Conservation (phyloP, 2,329 filamentous ascomycete species). For the Tolypocladium endophyticum region DNA sequence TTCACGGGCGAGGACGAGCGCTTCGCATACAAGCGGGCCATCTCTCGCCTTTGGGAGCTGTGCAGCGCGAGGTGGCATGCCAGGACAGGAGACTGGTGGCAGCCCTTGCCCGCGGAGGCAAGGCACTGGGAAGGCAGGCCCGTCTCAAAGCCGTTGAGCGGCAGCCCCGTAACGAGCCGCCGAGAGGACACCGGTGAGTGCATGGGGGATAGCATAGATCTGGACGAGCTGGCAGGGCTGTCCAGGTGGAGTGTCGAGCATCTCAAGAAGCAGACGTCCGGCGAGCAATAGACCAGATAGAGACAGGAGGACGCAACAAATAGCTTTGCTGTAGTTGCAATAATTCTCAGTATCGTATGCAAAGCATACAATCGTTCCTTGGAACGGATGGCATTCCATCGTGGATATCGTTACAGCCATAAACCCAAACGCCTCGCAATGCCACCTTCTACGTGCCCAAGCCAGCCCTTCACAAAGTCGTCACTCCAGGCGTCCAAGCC, state of each 20-base stretch:
- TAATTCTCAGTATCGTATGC: constrained; percentile 1
- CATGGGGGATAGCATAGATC: constrained; percentile 22
- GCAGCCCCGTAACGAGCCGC: background rate
- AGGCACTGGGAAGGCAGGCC: constrained; percentile 53
- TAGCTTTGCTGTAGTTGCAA: background rate
- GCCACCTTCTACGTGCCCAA: constrained; percentile 3
- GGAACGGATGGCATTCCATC: background rate
- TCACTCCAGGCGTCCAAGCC: constrained; percentile 66
- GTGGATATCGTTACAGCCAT: background rate
- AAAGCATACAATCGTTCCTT: background rate
- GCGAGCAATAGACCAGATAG: constrained; percentile 3
- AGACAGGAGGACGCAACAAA: background rate
- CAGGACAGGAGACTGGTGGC: constrained; percentile 58
- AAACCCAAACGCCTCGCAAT: constrained; percentile 15
- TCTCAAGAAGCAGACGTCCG: constrained; percentile 14
- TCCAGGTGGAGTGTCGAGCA: constrained; percentile 25
- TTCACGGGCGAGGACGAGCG: constrained; percentile 75
- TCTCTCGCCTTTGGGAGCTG: constrained; percentile 73
- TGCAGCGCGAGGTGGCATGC: constrained; percentile 65
- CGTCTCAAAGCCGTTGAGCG: constrained; percentile 11
- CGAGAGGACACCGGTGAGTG: constrained; percentile 12
- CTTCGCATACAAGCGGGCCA: constrained; percentile 70
- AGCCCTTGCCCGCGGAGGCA: constrained; percentile 51
- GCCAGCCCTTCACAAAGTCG: constrained; percentile 35
- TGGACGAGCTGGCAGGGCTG: constrained; percentile 27